Conservation (phyloP, 202 grass and related monocot genomes). For the Dendrocalamus latiflorus region DNA sequence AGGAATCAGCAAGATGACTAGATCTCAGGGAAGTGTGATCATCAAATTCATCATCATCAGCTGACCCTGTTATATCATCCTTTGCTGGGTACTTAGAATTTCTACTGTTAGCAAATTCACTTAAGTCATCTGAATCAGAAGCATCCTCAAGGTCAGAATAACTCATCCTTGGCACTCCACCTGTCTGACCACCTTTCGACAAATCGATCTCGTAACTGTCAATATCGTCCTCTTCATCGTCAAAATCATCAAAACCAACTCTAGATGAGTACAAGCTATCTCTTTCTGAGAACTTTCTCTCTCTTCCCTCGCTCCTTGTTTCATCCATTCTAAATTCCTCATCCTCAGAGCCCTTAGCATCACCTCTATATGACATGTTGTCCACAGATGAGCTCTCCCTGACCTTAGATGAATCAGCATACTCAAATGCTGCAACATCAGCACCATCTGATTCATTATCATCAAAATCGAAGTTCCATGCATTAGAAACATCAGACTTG, state of each 20-base stretch:
- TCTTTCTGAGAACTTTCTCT: constrained; percentile 40
- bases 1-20: constrained; percentile 46
- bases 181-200: constrained; percentile 44
- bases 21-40: constrained; percentile 44
- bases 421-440: constrained; percentile 93
- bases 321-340: constrained; percentile 33
- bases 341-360: constrained; percentile 27
- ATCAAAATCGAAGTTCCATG: constrained; percentile 97
- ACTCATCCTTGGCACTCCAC: constrained; percentile 57
- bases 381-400: constrained; percentile 24
- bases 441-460: constrained; percentile 96
- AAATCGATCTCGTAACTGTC: constrained; percentile 86
- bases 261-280: constrained; percentile 31
- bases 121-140: constrained; percentile 58
- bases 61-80: constrained; percentile 32
- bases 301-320: constrained; percentile 31
- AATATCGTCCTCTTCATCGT: constrained; percentile 82
- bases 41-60: constrained; percentile 49
- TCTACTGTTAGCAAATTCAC: constrained; percentile 22
- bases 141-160: constrained; percentile 66
- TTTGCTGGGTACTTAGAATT: constrained; percentile 37
- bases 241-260: constrained; percentile 91
- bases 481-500: constrained; percentile 62
- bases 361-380: constrained; percentile 30
- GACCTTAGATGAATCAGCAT: constrained; percentile 65